Evolutionary conservation across 257 asterid genomes (phyloP), one percentile per base, ranked within the genome.

Genomic region (Plantago elongata): DNA sequence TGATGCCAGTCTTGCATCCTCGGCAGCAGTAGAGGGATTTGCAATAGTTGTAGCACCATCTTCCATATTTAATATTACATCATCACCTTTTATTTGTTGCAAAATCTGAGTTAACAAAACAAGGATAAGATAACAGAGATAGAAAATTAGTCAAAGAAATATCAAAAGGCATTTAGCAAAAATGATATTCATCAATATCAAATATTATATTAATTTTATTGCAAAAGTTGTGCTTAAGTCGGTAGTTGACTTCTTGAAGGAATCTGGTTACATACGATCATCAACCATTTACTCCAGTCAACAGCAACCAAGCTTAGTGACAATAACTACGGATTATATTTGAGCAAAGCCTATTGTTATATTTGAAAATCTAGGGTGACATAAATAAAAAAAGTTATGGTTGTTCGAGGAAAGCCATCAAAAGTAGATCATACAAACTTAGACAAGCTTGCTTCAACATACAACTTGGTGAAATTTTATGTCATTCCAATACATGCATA

Each of bases 1-100:
- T 64, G 99, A 93, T 38, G 99, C 99, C 51, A 93, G 80, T 62
- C 99, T 81, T 60, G 99, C 91, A 84, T 93, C 97, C 86, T 93
- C 99, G 10, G 90, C 88, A 58, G 95, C 97, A 70, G 99, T 89
- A 34, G 97, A 89, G 74, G 99, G 95, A 78, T 83, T 82, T 51
- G 84, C 80, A 69, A 93, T 75, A 29, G 99, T 88, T 56, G 92
- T 60, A 50, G 92, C 87, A 49, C 88, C 86, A 47, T 81, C 89
- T 69, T 83, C 97, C 75, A 89, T 68, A 68, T 77, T 84, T 76
- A 87, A 72, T 82, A 93, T 64, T 42, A 83, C 84, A 47, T 61
- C 78, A 52, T 93, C 97, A 64, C 71, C 78, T 79, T 86, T 93
- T 91, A 85, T 85, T 83, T 93, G 99, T 70, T 85, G 94, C 84